Percentiles rank a stretch among this genome's conserved stretches.
These are phyloP conservation scores for Metarhizium rileyi DNA, from an alignment of 2,329 filamentous ascomycete genomes.

Conservation along the genomic window DNA sequence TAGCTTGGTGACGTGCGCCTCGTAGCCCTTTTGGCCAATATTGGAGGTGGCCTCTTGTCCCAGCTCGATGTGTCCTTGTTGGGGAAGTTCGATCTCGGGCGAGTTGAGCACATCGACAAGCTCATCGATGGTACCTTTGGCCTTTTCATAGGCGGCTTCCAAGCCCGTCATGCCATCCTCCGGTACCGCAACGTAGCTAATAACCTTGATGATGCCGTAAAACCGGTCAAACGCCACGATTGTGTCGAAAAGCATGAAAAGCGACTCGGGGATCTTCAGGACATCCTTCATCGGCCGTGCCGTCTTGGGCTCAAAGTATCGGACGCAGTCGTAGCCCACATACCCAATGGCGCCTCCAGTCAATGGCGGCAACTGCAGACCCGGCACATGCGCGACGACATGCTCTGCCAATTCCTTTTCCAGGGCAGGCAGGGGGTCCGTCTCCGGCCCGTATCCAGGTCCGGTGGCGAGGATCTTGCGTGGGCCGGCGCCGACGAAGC, in stretches of 20 bases:
- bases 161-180: slow-evolving; percentile 38
- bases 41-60: slow-evolving; percentile 83
- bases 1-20: slow-evolving; percentile 72
- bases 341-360: slow-evolving; percentile 93
- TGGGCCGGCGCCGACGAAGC: slow-evolving; percentile 78
- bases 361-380: slow-evolving; percentile 72
- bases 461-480: slow-evolving; percentile 81
- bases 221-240: slow-evolving; percentile 93
- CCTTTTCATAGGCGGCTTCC: slow-evolving; percentile 55
- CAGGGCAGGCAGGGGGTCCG: slow-evolving; percentile 75
- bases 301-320: slow-evolving; percentile 98
- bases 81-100: slow-evolving; percentile 66
- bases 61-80: slow-evolving; percentile 61
- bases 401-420: slow-evolving; percentile 71
- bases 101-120: slow-evolving; percentile 64
- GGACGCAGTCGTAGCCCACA: slow-evolving; percentile 93
- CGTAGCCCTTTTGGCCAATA: slow-evolving; percentile 80
- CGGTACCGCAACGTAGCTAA: slow-evolving; percentile 77
- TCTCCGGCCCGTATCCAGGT: slow-evolving; percentile 71
- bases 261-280: slow-evolving; percentile 77
- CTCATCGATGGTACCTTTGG: slow-evolving; percentile 51
- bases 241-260: slow-evolving; percentile 96
- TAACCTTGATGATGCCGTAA: slow-evolving; percentile 83
- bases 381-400: slow-evolving; percentile 74
- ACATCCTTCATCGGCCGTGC: slow-evolving; percentile 79